Evolutionary conservation across 495 filamentous ascomycete genomes (phyloP), one percentile per base, ranked within the genome.

Genomic region (Penicillium silybi): DNA sequence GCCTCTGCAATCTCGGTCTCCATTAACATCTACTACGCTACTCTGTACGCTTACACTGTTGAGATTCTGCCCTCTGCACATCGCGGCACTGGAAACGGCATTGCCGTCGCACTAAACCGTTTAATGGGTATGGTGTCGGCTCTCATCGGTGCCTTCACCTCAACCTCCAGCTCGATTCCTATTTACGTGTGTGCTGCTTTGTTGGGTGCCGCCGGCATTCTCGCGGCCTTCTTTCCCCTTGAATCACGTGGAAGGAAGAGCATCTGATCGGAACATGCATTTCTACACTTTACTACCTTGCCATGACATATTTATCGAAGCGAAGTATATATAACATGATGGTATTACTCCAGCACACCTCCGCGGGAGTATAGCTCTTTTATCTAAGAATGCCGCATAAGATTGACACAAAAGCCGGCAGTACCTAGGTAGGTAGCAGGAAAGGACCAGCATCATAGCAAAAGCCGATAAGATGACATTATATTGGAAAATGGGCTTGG

Each of bases 11-110:
- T 76, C 29, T 67, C 66, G 0, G 70, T 71, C 0, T 63, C 69
- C 2, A 69, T 68, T 18, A 71, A 75, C 46, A 76, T 78, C 34
- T 78, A 74, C 59, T 78, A 78, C 42, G 71, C 67, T 9, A 74
- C 71, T 2, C 66, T 75, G 0, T 77, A 77, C 46, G 73, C 72
- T 8, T 77, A 75, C 47, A 77, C 73, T 0, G 70, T 72, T 3
- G 73, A 76, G 41, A 68, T 76, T 20, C 44, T 75, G 15, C 73
- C 73, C 4, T 59, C 55, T 37, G 72, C 73, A 7, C 73, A 76
- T 52, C 64, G 73, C 18, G 72, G 68, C 10, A 75, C 71, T 6
- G 71, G 72, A 13, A 69, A 74, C 52, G 69, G 67, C 18, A 56
- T 74, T n/a, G 68, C 64, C 8, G 69, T 75, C 10, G 64, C 68